Conservation (phyloP, 306 rosid genomes). For the Cercis canadensis region DNA sequence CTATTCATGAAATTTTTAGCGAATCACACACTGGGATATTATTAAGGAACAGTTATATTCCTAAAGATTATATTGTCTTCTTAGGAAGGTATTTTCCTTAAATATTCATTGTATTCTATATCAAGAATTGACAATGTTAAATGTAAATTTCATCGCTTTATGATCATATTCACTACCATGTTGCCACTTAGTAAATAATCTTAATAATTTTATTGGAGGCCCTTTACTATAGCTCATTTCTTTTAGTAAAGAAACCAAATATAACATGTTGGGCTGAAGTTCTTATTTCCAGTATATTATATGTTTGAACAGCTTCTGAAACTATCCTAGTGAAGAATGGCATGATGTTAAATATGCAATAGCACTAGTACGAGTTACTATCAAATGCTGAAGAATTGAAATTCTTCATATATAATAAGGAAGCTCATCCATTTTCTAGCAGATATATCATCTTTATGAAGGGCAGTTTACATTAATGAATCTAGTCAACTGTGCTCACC, state of each 20-base stretch:
- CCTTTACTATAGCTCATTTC: neutral
- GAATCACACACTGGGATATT: conserved; percentile 1
- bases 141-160: neutral
- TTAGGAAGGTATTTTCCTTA: conserved; percentile 21
- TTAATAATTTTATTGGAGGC: neutral
- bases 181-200: neutral
- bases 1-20: conserved; percentile 8
- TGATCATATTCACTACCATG: no score
- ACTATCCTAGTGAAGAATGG: neutral
- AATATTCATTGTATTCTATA: neutral
- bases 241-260: neutral
- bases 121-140: neutral
- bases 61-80: conserved; percentile 3
- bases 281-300: neutral
- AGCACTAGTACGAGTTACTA: neutral
- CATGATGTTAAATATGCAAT: neutral
- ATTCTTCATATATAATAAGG: neutral
- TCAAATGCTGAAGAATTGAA: neutral
- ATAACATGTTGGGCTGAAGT: neutral
- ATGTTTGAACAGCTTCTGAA: neutral
- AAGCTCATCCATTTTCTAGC: conserved; percentile 13
- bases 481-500: conserved; percentile 12
- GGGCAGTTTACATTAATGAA: conserved; percentile 20
- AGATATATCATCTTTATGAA: conserved; percentile 14
- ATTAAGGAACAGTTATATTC: neutral